Base-by-base conservation (phyloP, 2,329 filamentous ascomycete genomes). In the Rutstroemia sp. region DNA sequence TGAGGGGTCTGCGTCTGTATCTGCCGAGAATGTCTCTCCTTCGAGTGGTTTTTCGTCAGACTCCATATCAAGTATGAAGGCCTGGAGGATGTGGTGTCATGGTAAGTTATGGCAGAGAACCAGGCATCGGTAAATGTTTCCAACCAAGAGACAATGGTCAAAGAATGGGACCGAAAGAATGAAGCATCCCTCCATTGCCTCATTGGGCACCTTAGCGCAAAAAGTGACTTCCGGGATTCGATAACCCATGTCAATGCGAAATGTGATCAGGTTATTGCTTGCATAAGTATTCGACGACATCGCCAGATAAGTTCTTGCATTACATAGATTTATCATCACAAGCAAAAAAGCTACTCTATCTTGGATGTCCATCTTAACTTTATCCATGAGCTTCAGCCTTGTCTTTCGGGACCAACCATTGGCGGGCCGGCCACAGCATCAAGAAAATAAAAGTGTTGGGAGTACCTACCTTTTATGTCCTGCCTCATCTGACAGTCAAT, bases 51-150 rank as follows among this genome's bases (percentile, higher is more conserved):
- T 63, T 54, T 58, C 66, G 61, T 64, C 58, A 50, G 61, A 48
- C 57, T 68, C 67, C 67, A 69, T 67, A 52, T 64, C 62, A 58
- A 58, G 61, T 56, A 64, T 60, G 62, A 55, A 63, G 60, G 54
- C 62, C 64, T 61, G 58, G 56, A 54, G 21, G 50, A 48, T 23
- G 50, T 46, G 36, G 57, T 51, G 25, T 61, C 64, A 66, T 67
- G 51, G 58, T 58, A 63, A 51, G 56, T 48, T 47, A n/a, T 42
- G 54, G 40, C 21, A 39, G 30, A 30, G 23, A 17, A 21, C 27
- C 2, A 34, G 9, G 30, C 30, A 34, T 34, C 12, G 39, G 49
- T 16, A 49, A 30, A 12, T 17, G 27, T n/a, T 39, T 30, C 44
- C 44, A 45, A 54, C 51, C 12, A 46, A 25, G 3, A 21, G 2